Conservation (phyloP, 345 rosid genomes). For the Arabidopsis suecica region DNA sequence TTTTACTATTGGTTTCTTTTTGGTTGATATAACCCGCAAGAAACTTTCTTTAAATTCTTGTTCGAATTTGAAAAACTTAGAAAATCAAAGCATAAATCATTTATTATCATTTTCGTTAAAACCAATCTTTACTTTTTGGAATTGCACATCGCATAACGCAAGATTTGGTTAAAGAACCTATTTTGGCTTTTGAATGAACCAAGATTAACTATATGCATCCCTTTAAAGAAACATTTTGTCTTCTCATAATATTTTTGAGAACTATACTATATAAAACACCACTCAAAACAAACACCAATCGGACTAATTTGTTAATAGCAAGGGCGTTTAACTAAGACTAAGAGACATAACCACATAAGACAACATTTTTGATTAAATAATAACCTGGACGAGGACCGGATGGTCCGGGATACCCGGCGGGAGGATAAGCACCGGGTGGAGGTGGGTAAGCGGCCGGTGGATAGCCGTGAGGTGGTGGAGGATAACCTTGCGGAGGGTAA, state of each 20-base stretch:
- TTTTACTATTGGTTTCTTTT: not conserved
- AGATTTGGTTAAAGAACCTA: not conserved
- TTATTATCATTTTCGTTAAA: not conserved
- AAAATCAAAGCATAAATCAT: not conserved
- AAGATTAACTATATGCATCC: not conserved
- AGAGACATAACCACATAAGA: not conserved
- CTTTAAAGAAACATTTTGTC: not conserved
- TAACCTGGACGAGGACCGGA: slow-evolving; percentile 74
- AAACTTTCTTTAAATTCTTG: not conserved
- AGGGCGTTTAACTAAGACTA: slow-evolving; percentile 4
- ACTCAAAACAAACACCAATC: slow-evolving; percentile 5
- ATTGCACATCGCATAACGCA: not conserved
- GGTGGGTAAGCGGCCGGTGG: slow-evolving; percentile 48
- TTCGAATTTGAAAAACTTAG: not conserved
- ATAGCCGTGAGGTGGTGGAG: slow-evolving; percentile 44
- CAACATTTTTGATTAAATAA: not conserved
- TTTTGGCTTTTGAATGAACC: not conserved
- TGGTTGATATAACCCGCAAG: not conserved
- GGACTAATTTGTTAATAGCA: not conserved
- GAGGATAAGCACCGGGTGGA: slow-evolving; percentile 59
- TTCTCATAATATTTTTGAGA: slow-evolving; percentile 15
- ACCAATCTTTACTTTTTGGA: not conserved
- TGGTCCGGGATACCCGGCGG: slow-evolving; percentile 69
- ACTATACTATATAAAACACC: not conserved
- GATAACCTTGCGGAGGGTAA: slow-evolving; percentile 52